Conservation (phyloP, 1,139 yeast genomes). For the Suhomyces chickasaworum region DNA sequence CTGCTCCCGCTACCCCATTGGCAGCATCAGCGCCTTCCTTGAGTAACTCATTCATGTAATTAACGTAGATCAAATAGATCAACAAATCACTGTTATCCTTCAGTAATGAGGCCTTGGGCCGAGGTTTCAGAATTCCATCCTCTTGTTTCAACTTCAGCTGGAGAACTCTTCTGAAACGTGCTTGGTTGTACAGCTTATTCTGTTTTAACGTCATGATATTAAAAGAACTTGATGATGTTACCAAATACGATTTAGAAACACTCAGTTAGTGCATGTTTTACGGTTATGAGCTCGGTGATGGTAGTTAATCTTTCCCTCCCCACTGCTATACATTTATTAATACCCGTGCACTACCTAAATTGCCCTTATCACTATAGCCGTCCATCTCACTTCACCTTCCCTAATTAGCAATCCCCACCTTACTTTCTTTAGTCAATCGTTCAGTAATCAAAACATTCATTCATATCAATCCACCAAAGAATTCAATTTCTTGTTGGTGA, state of each 20-base stretch:
- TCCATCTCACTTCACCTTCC: neutral
- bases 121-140: conserved; percentile 7
- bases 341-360: neutral
- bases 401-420: neutral
- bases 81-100: conserved; percentile 47
- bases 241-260: too few species aligned
- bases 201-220: conserved; percentile 9
- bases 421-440: neutral
- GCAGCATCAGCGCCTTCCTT: conserved; percentile 38
- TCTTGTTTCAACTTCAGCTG: conserved; percentile 17
- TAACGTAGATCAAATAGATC: conserved; percentile 50
- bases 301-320: too few species aligned
- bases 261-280: too few species aligned
- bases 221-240: neutral
- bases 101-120: conserved; percentile 20
- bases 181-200: conserved; percentile 24
- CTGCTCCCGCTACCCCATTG: conserved; percentile 32
- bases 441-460: neutral
- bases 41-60: conserved; percentile 46
- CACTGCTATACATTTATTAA: too few species aligned
- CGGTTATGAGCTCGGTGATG: too few species aligned
- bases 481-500: neutral
- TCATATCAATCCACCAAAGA: neutral
- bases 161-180: conserved; percentile 23
- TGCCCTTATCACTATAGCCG: neutral